Evolutionary conservation across 2,329 filamentous ascomycete species (phyloP), one percentile per base, ranked within the genome.

Genomic region (Alternaria atra): DNA sequence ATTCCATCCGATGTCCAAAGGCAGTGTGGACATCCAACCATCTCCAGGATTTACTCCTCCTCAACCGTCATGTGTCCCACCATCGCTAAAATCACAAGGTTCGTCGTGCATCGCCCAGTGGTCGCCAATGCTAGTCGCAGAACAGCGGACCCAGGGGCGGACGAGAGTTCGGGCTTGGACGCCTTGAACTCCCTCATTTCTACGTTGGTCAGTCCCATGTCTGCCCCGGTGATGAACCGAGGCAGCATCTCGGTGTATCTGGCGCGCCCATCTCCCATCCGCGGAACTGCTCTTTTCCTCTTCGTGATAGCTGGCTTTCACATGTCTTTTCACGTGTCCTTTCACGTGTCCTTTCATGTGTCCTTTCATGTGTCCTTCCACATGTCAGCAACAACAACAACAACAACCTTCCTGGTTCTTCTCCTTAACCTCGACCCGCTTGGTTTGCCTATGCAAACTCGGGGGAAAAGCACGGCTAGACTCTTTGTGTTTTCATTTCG

Each of bases 61-160:
- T 50, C 39, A 17, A 40, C 43, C 55, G 52, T 55, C 57, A 55
- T 55, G 52, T 55, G 52, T 59, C 57, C 57, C 57, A 55, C 52
- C 44, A 55, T 55, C 52, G 46, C 46, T 50, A 35, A 50, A 35
- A 13, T 50, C 46, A 37, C 20, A 12, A 35, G 46, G 30, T 37
- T 23, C 32, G 8, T 35, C 32, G 20, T 37, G 46, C 46, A 50
- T 35, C 12, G 20, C 46, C 32, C 46, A 37, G 20, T 50, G 3
- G 30, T 37, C 8, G 46, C 46, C 46, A 50, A 50, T 50, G 46
- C 46, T 50, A 25, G 46, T n/a, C 46, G 32, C 46, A 50, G 30
- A 17, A 50, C 46, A 50, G 46, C 46, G 46, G 46, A 35, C 7
- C 30, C 30, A 27, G 5, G 46, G 30, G 30, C 32, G 30, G 46